Conservation (phyloP, 768 basidiomycete genomes). For the Neoboletus subvelutipes region DNA sequence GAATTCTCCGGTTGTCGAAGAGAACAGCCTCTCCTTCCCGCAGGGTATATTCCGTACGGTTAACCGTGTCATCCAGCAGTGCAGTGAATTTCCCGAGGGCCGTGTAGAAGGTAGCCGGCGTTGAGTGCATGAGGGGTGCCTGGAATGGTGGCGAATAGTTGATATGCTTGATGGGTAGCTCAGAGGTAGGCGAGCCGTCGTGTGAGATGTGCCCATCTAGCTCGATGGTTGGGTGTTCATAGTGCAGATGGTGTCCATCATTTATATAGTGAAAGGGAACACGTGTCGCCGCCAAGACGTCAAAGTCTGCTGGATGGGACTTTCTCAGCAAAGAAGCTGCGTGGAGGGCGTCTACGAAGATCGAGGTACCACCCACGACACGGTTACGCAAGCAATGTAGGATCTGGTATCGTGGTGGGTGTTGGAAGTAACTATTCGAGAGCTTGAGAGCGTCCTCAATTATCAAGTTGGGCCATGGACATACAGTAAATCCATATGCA, state of each 20-base stretch:
- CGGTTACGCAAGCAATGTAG: slow-evolving; percentile 88
- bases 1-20: slow-evolving; percentile 88
- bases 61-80: slow-evolving; percentile 51
- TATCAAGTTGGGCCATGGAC: slow-evolving; percentile 30
- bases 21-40: slow-evolving; percentile 82
- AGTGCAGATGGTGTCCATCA: slow-evolving; percentile 79
- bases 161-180: slow-evolving; percentile 53
- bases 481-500: slow-evolving; percentile 92
- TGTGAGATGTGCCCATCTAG: slow-evolving; percentile 36
- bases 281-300: slow-evolving; percentile 54
- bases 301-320: slow-evolving; percentile 51
- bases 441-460: slow-evolving; percentile 1
- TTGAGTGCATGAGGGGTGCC: slow-evolving; percentile 60
- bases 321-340: slow-evolving; percentile 56
- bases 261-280: slow-evolving; percentile 93
- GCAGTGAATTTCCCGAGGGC: slow-evolving; percentile 63
- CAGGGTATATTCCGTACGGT: slow-evolving; percentile 63
- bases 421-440: slow-evolving; percentile 73
- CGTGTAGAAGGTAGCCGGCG: slow-evolving; percentile 55
- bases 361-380: slow-evolving; percentile 78
- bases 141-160: slow-evolving; percentile 98
- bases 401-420: slow-evolving; percentile 90
- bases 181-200: not conserved
- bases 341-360: slow-evolving; percentile 81
- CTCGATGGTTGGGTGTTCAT: slow-evolving; percentile 74